A percentile compares a stretch with the other conserved stretches of the same genome.
Conservation (phyloP, 2,329 filamentous ascomycete species). For the Tolypocladium tropicale region DNA sequence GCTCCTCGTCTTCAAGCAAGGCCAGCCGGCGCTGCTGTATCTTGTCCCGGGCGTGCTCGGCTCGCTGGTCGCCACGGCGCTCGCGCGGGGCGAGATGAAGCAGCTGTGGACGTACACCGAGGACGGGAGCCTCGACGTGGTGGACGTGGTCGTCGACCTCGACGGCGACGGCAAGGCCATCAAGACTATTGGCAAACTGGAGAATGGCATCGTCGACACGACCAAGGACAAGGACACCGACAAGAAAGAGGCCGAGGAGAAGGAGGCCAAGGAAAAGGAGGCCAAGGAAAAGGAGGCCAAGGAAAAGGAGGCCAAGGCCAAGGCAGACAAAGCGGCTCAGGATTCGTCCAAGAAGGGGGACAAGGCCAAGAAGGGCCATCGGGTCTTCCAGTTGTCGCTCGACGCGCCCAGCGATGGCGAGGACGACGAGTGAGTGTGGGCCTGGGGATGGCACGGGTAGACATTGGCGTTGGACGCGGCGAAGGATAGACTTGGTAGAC, state of each 20-base stretch:
- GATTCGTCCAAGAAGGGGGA: no score
- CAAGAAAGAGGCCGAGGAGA: slow-evolving; percentile 8
- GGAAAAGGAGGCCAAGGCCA: no score
- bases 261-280: slow-evolving; percentile 4
- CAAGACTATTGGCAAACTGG: slow-evolving; percentile 25
- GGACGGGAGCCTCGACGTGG: slow-evolving; percentile 45
- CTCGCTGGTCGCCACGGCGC: slow-evolving; percentile 64
- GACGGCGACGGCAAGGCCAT: slow-evolving; percentile 37
- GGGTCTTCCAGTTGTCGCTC: slow-evolving; percentile 23
- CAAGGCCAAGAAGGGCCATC: slow-evolving; percentile 13
- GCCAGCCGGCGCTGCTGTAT: slow-evolving; percentile 85
- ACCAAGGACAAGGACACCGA: slow-evolving; percentile 15
- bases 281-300: no score
- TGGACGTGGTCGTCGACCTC: slow-evolving; percentile 45
- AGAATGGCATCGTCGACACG: slow-evolving; percentile 26
- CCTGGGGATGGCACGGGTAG: no score
- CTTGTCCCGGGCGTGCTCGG: slow-evolving; percentile 78
- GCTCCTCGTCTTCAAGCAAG: slow-evolving; percentile 68
- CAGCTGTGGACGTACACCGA: slow-evolving; percentile 80
- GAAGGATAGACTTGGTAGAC: background rate
- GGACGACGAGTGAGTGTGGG: slow-evolving; percentile 1
- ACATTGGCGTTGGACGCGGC: background rate
- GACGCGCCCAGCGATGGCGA: slow-evolving; percentile 15
- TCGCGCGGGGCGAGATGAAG: slow-evolving; percentile 58
- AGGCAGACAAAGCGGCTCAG: no score